phyloP scores from a whole-genome alignment of 2,329 filamentous ascomycete species.

The Aspergillus jensenii region DNA sequence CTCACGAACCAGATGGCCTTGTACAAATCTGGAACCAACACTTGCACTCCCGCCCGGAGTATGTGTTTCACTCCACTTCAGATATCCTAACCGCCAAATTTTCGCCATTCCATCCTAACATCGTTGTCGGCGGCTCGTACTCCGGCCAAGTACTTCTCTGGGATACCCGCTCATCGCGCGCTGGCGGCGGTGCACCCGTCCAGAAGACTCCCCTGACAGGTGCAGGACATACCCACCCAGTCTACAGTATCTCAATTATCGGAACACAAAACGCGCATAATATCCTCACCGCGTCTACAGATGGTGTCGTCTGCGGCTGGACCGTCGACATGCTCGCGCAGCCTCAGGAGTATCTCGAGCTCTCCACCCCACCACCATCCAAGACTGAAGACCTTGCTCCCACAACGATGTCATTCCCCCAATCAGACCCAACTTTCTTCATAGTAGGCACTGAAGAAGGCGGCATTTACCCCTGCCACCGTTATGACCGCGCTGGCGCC shows the following conservation, averaged over 20 bases:
- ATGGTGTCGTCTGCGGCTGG: slow-evolving; percentile 96
- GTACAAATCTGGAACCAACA: slow-evolving; percentile 97
- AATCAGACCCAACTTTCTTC: slow-evolving; percentile 96
- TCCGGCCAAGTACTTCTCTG: slow-evolving; percentile 94
- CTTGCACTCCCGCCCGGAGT: slow-evolving; percentile 90
- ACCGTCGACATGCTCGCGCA: slow-evolving; percentile 97
- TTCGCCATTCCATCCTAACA: slow-evolving; percentile 95
- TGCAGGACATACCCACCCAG: slow-evolving; percentile 91
- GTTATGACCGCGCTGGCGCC: slow-evolving; percentile 94
- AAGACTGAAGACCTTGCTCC: slow-evolving; percentile 94
- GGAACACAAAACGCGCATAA: slow-evolving; percentile 99
- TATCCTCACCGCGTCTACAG: slow-evolving; percentile 94
- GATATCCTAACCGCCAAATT: slow-evolving; percentile 95
- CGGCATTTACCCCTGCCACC: slow-evolving; percentile 91
- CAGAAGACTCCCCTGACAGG: slow-evolving; percentile 96
- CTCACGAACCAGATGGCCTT: slow-evolving; percentile 88
- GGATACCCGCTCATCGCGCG: slow-evolving; percentile 88
- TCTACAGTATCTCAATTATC: slow-evolving; percentile 93
- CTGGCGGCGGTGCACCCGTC: slow-evolving; percentile 66
- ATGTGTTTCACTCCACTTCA: slow-evolving; percentile 93
- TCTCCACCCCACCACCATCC: slow-evolving; percentile 79
- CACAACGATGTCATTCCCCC: slow-evolving; percentile 90
- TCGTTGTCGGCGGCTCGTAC: slow-evolving; percentile 95
- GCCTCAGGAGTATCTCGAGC: slow-evolving; percentile 88
- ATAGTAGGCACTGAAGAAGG: slow-evolving; percentile 96